These are phyloP conservation scores for Gaeumannomyces sp. DNA, from an alignment of 2,329 filamentous ascomycete species.

Conservation along the genomic window DNA sequence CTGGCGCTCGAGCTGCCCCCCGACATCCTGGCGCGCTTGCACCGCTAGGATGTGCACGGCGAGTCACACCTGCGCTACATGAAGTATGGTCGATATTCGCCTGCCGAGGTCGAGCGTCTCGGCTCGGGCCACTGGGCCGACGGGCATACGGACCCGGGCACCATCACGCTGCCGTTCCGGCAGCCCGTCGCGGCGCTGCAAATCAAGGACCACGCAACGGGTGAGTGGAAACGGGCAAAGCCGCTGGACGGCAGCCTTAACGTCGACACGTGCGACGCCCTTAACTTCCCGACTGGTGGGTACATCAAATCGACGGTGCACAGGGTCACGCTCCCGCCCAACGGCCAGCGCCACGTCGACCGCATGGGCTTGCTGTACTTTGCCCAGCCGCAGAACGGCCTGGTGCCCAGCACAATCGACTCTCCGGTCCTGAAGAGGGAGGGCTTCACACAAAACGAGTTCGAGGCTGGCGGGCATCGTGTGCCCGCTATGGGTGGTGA, in stretches of 20 bases:
- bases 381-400: constrained; percentile 36
- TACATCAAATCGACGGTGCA: constrained; percentile 31
- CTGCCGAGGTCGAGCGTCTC: constrained; percentile 34
- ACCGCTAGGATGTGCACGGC: constrained; percentile 46
- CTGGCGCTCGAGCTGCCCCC: constrained; percentile 52
- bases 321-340: constrained; percentile 28
- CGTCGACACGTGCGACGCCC: constrained; percentile 38
- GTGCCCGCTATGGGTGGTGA: constrained; percentile 28
- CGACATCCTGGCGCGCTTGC: constrained; percentile 46
- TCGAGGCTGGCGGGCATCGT: constrained; percentile 25
- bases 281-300: constrained; percentile 37
- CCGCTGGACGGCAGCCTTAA: constrained; percentile 39
- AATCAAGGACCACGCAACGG: constrained; percentile 33
- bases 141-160: constrained; percentile 48
- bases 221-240: constrained; percentile 37
- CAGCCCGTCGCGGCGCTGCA: constrained; percentile 49
- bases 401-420: constrained; percentile 30
- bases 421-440: constrained; percentile 30
- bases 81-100: constrained; percentile 45
- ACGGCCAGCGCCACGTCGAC: constrained; percentile 37
- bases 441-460: constrained; percentile 30
- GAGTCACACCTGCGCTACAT: constrained; percentile 55
- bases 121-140: constrained; percentile 28
- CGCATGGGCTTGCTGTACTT: constrained; percentile 46
- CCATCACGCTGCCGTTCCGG: constrained; percentile 46